These are phyloP conservation scores for Ploettnerulaceae sp. DNA, from an alignment of 2,329 filamentous ascomycete species.

Conservation along the genomic window DNA sequence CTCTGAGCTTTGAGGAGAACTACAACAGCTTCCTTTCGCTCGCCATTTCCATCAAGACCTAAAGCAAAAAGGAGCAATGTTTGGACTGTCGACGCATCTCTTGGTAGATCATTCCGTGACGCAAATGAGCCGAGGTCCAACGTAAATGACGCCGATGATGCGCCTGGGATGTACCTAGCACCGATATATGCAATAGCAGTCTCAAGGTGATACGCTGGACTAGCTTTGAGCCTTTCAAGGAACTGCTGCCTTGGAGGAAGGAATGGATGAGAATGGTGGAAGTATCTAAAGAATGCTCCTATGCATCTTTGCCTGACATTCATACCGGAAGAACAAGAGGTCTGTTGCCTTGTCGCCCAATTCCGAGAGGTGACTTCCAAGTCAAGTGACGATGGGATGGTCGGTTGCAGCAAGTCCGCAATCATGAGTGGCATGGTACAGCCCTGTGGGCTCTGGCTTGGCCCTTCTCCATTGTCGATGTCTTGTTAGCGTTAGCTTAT, in stretches of 20 bases:
- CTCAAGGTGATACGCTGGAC: constrained; percentile 14
- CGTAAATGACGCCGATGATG: constrained; percentile 10
- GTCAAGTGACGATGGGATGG: neutral
- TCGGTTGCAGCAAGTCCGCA: neutral
- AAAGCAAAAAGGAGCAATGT: constrained; percentile 72
- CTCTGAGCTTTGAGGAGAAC: constrained; percentile 63
- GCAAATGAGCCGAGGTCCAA: constrained; percentile 18
- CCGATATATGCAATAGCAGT: constrained; percentile 22
- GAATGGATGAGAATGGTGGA: constrained; percentile 22
- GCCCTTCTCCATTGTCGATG: neutral
- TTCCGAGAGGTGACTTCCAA: neutral
- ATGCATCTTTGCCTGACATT: constrained; percentile 23
- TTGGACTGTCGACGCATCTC: constrained; percentile 59
- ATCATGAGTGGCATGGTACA: neutral
- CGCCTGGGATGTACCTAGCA: constrained; percentile 15
- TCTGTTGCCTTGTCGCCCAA: neutral
- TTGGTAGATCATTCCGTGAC: constrained; percentile 13
- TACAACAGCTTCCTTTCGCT: constrained; percentile 62
- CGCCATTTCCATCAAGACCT: constrained; percentile 68
- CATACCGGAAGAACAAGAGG: neutral
- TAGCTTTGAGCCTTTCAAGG: constrained; percentile 15
- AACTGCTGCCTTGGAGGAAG: constrained; percentile 19
- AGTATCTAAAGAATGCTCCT: constrained; percentile 24
- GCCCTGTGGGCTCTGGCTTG: neutral
- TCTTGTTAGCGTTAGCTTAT: neutral